Base-by-base conservation (phyloP, 148 eudicot species). In the Rhododendron mucronatum region DNA sequence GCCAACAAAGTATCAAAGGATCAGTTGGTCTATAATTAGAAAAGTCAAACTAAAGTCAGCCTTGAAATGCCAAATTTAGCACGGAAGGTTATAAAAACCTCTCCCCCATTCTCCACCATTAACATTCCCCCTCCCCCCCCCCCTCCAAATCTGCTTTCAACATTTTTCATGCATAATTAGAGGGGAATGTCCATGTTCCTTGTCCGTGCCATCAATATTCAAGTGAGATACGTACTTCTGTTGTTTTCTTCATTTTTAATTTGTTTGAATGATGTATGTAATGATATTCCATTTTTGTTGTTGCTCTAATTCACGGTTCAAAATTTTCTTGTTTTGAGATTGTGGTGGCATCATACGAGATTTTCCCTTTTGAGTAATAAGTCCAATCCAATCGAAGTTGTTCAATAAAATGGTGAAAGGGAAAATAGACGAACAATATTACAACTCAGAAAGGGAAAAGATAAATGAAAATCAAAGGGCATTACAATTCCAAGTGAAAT, bases 81-180 rank as follows among this genome's bases (percentile, higher is more conserved):
- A 53, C 33, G 44, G 45, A 81, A 55, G 61, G 45, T 81, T 67
- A 63, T 63, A n/a, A 57, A 83, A 48, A 47, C 78, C 23, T 69
- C 85, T 23, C 61, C 74, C 78, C 6, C 44, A 39, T 67, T 67
- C 48, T 44, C 33, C 50, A 14, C 55, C 61, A 47, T 48, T 55
- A 83, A 30, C 78, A 69, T 83, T 83, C 78, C 85, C 78, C 85
- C 78, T 61, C 21, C 26, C 78, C 85, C 61, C 78, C 85, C 78
- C 85, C 78, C 78, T 35, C 26, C 61, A 20, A 47, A 67, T 61
- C 41, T 71, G 47, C 79, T 33, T 26, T 21, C 18, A 47, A 26
- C 47, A 2, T 48, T 67, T 83, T 71, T 61, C 20, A 3, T 37
- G 41, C 30, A 28, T 30, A 45, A 13, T 21, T 82, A 41, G 45